phyloP scores from a whole-genome alignment of 73 alveolate genomes.

The Tetrahymena malaccensis region DNA sequence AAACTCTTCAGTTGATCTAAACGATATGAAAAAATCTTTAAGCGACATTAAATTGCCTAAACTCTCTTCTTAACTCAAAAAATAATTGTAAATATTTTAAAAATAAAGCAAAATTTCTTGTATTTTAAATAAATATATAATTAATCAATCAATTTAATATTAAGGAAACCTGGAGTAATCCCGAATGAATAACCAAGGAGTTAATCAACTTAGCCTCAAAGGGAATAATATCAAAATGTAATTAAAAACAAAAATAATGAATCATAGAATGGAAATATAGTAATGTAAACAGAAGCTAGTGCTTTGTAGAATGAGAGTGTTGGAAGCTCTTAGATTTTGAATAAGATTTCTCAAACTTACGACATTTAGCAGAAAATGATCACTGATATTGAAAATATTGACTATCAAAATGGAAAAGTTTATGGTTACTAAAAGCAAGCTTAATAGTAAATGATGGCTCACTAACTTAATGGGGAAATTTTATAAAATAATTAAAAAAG shows the following conservation, averaged over 20 bases:
- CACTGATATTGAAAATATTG: neutral
- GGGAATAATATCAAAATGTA: neutral
- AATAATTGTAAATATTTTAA: neutral
- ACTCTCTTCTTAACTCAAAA: neutral
- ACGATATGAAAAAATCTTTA: neutral
- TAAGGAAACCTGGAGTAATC: neutral
- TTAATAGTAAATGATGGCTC: neutral
- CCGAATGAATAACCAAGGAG: neutral
- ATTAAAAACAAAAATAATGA: neutral
- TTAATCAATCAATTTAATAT: neutral
- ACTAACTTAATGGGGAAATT: neutral
- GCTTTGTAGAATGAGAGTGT: neutral
- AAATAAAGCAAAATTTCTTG: neutral
- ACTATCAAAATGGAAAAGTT: neutral
- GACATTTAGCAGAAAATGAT: neutral
- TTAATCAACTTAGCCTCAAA: neutral
- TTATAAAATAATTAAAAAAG: neutral
- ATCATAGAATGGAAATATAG: neutral
- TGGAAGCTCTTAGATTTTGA: neutral
- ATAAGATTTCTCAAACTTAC: neutral
- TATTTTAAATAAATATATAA: neutral
- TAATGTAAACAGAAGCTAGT: neutral
- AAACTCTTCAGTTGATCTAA: neutral
- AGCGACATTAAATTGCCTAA: neutral
- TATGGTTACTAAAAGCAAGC: neutral